phyloP scores from a whole-genome alignment of 306 rosid genomes.

The Sicyos baderoa region DNA sequence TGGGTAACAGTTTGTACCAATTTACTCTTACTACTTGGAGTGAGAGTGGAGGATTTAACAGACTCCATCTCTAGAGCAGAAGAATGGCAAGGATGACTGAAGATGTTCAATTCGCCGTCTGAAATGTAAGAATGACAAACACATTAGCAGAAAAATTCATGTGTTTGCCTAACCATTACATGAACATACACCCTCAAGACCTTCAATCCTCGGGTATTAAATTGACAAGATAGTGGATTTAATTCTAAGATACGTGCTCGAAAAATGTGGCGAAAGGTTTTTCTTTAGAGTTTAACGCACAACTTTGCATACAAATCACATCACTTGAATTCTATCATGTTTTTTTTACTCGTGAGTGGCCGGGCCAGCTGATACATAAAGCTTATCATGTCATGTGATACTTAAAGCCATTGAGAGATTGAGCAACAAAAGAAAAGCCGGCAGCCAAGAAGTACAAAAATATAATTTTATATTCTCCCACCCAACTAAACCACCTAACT shows the following conservation, averaged over 20 bases:
- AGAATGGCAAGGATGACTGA: constrained; percentile 6
- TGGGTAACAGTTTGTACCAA: constrained; percentile 55
- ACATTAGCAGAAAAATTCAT: not conserved
- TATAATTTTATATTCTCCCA: constrained; percentile 11
- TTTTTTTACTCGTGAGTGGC: too few species aligned
- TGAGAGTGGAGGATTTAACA: constrained; percentile 43
- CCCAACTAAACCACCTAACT: not conserved
- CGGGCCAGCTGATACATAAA: too few species aligned
- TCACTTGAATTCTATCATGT: constrained; percentile 5
- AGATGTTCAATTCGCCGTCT: constrained; percentile 6
- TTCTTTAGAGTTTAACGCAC: not conserved
- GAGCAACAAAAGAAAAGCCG: constrained; percentile 13
- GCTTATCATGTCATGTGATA: not conserved
- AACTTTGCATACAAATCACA: not conserved
- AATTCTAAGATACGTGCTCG: not conserved
- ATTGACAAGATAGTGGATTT: not conserved
- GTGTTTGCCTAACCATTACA: not conserved
- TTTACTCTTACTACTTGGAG: constrained; percentile 55
- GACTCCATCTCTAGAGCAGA: constrained; percentile 64
- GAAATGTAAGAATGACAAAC: not conserved
- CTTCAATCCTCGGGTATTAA: not conserved
- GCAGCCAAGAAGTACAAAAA: constrained; percentile 6
- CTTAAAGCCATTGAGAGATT: not conserved
- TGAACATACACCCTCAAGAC: not conserved
- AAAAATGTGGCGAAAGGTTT: not conserved